phyloP scores from a whole-genome alignment of 176 grass and related monocot species.

The Phoenix dactylifera region DNA sequence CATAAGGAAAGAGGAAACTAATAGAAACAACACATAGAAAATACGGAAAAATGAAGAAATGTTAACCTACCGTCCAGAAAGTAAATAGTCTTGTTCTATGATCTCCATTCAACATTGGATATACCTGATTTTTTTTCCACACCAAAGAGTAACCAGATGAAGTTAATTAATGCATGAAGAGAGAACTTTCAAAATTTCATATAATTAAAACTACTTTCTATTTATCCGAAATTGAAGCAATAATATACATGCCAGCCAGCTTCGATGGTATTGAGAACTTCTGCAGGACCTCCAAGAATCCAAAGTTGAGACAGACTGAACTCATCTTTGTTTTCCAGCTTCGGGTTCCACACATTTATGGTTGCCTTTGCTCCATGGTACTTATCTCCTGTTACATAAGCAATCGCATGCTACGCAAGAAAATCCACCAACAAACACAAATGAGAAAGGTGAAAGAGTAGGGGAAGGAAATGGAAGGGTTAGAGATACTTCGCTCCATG shows the following conservation, averaged over 20 bases:
- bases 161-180: not conserved
- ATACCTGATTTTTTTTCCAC: not conserved
- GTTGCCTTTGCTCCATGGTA: constrained; percentile 11
- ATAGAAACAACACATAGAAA: too few species aligned
- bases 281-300: not conserved
- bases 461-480: too few species aligned
- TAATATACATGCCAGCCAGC: constrained; percentile 4
- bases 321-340: not conserved
- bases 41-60: not conserved
- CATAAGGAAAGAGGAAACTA: not conserved
- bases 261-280: constrained; percentile 7
- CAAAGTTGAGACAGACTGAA: constrained; percentile 14
- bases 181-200: not conserved
- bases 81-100: constrained; percentile 4
- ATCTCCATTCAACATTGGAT: constrained; percentile 10
- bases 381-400: constrained; percentile 1
- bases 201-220: not conserved
- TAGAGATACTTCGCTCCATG: not conserved
- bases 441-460: not conserved
- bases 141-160: not conserved
- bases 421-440: not conserved
- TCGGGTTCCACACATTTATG: constrained; percentile 13
- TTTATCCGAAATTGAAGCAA: not conserved
- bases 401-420: constrained; percentile 7
- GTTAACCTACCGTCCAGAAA: constrained; percentile 11